Percentiles rank a stretch among this genome's conserved stretches.
These are phyloP conservation scores for Dryadomyces quercivorus DNA, from an alignment of 2,329 filamentous ascomycete genomes.

Conservation along the genomic window DNA sequence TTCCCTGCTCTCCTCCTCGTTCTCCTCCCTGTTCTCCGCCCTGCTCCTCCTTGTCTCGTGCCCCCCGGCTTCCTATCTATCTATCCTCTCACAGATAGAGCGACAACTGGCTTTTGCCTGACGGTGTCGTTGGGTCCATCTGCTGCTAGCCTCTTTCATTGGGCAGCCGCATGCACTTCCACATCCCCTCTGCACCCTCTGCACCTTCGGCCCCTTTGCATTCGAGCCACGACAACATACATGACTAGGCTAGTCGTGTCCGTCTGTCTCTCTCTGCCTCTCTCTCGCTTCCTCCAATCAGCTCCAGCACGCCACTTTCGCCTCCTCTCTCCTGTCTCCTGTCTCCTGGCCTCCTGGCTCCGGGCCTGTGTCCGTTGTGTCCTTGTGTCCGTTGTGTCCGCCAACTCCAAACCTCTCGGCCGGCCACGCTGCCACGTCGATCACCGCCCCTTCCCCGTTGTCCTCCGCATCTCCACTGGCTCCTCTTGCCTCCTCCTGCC, in stretches of 20 bases:
- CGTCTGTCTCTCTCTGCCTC: background rate
- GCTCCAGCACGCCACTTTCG: background rate
- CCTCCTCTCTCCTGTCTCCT: background rate
- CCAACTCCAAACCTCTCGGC: background rate
- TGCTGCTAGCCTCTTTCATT: background rate
- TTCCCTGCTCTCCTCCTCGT: background rate
- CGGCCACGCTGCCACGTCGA: background rate
- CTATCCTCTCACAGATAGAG: background rate
- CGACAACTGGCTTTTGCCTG: background rate
- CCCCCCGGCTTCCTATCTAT: background rate
- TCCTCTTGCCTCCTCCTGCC: too few relatives aligned
- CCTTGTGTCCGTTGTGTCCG: too few relatives aligned
- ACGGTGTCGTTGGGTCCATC: slow-evolving; percentile 1
- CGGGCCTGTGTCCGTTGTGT: too few relatives aligned
- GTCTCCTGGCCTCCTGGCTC: too few relatives aligned
- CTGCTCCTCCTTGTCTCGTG: background rate
- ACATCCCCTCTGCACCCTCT: background rate
- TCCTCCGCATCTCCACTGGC: background rate
- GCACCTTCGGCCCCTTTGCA: slow-evolving; percentile 6
- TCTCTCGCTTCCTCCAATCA: background rate
- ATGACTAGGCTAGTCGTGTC: background rate
- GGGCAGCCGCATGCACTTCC: background rate
- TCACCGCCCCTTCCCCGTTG: background rate
- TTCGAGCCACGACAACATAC: slow-evolving; percentile 12
- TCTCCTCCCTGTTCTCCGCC: background rate